A percentile compares a stretch with the other conserved stretches of the same genome.
Evolutionary conservation across 2,329 filamentous ascomycete species (phyloP).

Genomic region (Sporothrix brasiliensis): DNA sequence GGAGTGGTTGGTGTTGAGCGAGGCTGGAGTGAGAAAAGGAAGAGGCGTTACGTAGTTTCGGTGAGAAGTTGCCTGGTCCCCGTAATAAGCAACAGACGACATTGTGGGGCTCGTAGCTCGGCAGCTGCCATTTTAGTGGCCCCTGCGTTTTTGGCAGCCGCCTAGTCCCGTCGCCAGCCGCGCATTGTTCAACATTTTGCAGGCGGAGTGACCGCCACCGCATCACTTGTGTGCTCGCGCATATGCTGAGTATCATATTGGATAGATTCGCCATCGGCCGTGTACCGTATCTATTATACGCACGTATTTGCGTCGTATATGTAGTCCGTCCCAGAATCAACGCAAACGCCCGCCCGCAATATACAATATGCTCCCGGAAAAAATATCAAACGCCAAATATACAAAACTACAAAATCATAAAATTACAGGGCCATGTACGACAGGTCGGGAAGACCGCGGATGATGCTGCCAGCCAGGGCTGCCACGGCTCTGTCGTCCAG

Average conservation of each 20-base stretch:
- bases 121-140: slow-evolving; percentile 18
- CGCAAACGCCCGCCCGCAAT: slow-evolving; percentile 7
- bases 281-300: background rate
- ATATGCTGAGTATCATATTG: background rate
- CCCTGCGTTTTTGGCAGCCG: background rate
- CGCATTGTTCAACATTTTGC: slow-evolving; percentile 10
- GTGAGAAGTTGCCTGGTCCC: slow-evolving; percentile 7
- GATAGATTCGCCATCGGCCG: background rate
- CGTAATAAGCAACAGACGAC: slow-evolving; percentile 12
- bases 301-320: background rate
- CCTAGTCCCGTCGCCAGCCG: background rate
- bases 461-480: slow-evolving; percentile 35
- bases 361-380: slow-evolving; percentile 14
- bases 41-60: background rate
- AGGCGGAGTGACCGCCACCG: background rate
- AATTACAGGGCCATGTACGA: slow-evolving; percentile 44
- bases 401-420: too few relatives aligned
- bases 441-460: slow-evolving; percentile 42
- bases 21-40: background rate
- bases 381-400: background rate
- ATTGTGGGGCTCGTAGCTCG: slow-evolving; percentile 7
- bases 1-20: background rate
- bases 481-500: background rate
- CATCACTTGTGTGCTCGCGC: background rate
- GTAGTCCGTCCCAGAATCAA: background rate